Evolutionary conservation across 306 rosid genomes (phyloP).

Genomic region (Lagenaria siceraria): DNA sequence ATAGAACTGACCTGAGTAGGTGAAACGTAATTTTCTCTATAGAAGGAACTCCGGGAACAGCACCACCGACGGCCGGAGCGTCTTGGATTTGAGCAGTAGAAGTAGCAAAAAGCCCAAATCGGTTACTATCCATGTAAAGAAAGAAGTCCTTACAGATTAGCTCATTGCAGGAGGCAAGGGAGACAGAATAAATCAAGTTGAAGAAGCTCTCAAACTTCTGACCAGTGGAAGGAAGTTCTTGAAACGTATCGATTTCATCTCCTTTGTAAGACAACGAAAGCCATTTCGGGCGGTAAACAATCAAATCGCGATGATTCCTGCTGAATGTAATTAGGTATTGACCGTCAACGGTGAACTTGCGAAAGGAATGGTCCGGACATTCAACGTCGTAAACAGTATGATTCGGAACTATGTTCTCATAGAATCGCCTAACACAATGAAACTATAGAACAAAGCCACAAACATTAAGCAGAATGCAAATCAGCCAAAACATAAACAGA

Average conservation of each 20-base stretch:
- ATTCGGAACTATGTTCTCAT: slow-evolving; percentile 89
- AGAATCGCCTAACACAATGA: slow-evolving; percentile 68
- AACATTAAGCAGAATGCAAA: slow-evolving; percentile 16
- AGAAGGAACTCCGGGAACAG: slow-evolving; percentile 75
- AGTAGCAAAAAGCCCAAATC: slow-evolving; percentile 80
- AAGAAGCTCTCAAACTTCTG: slow-evolving; percentile 84
- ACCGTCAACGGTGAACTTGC: slow-evolving; percentile 95
- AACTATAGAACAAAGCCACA: slow-evolving; percentile 66
- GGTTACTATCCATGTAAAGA: slow-evolving; percentile 71
- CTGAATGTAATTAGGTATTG: slow-evolving; percentile 83
- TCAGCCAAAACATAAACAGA: neutral
- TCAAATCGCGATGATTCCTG: slow-evolving; percentile 64
- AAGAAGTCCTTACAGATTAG: slow-evolving; percentile 87
- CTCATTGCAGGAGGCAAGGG: slow-evolving; percentile 79
- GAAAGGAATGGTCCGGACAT: slow-evolving; percentile 77
- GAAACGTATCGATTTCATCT: slow-evolving; percentile 47
- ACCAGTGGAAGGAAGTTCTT: slow-evolving; percentile 62
- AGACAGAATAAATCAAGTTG: slow-evolving; percentile 50
- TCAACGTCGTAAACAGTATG: slow-evolving; percentile 73
- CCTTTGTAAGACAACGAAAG: slow-evolving; percentile 79
- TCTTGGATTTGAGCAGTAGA: slow-evolving; percentile 67
- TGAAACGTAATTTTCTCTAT: slow-evolving; percentile 84
- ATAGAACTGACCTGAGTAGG: slow-evolving; percentile 50
- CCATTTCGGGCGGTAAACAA: slow-evolving; percentile 85
- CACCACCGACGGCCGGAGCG: slow-evolving; percentile 67